These are phyloP conservation scores for Staphylotrichum tortipilum DNA, from an alignment of 495 filamentous ascomycete species.

Conservation along the genomic window DNA sequence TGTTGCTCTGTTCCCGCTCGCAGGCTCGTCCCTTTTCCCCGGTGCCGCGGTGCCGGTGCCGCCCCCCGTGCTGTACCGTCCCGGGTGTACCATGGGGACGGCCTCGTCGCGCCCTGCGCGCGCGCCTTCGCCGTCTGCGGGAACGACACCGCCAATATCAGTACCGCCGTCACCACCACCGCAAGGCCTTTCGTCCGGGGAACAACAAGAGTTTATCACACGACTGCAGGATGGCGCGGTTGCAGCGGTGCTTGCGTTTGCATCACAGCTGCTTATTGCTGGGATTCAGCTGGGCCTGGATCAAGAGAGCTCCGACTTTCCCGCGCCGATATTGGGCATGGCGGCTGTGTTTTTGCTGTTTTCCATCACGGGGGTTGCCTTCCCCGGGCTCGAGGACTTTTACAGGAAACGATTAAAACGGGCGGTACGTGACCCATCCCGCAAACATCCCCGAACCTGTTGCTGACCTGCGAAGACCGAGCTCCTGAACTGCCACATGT, in stretches of 20 bases:
- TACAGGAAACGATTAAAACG: conserved; percentile 29
- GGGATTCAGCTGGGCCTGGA: conserved; percentile 16
- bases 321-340: conserved; percentile 28
- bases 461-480: conserved; percentile 20
- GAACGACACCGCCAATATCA: background rate
- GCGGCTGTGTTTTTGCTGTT: conserved; percentile 14
- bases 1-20: conserved; percentile 2
- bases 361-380: background rate
- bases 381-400: conserved; percentile 17
- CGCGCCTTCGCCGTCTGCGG: background rate
- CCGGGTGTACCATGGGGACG: conserved; percentile 9
- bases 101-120: background rate
- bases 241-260: conserved; percentile 13
- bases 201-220: background rate
- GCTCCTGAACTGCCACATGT: conserved; percentile 42
- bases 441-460: background rate
- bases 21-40: too few relatives aligned
- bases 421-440: conserved; percentile 18
- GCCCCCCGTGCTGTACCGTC: too few relatives aligned
- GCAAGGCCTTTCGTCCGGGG: too few relatives aligned
- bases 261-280: conserved; percentile 22
- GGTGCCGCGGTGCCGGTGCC: conserved; percentile 18
- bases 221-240: conserved; percentile 12
- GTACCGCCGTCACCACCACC: too few relatives aligned
- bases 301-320: conserved; percentile 18